A percentile compares a stretch with the other conserved stretches of the same genome.
Conservation (phyloP, 805 yeast species). For the Geotrichum ghanense region DNA sequence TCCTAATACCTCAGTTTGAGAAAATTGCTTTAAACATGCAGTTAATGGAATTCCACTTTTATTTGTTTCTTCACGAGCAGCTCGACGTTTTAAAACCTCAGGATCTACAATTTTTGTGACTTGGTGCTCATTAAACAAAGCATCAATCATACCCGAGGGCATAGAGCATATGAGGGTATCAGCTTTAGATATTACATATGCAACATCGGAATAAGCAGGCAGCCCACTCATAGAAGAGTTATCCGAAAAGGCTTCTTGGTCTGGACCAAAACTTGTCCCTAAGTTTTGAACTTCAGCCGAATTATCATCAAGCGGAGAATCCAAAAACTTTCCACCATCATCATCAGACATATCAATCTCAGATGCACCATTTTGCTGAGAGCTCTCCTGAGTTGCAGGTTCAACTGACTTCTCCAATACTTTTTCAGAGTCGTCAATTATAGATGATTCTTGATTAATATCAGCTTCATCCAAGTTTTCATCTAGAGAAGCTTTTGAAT, state of each 20-base stretch:
- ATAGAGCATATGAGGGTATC: not conserved
- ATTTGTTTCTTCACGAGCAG: slow-evolving; percentile 17
- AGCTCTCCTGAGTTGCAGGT: no score
- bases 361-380: slow-evolving; percentile 1
- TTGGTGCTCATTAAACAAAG: not conserved
- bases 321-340: not conserved
- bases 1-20: slow-evolving; percentile 75
- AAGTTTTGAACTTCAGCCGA: not conserved
- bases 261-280: not conserved
- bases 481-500: not conserved
- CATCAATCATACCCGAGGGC: not conserved
- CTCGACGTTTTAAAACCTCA: slow-evolving; percentile 10
- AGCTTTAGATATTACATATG: not conserved
- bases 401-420: no score
- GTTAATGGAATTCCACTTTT: slow-evolving; percentile 40
- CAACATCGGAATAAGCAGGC: not conserved
- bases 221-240: not conserved
- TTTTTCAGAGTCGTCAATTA: not conserved
- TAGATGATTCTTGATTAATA: not conserved
- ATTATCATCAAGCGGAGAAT: not conserved
- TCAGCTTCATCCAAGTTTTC: not conserved
- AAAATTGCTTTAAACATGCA: slow-evolving; percentile 65
- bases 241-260: not conserved
- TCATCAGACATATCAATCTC: slow-evolving; percentile 4
- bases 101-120: slow-evolving; percentile 8